Base-by-base conservation (phyloP, 1,284 basidiomycete genomes). In the Lentinula novae-zelandiae region DNA sequence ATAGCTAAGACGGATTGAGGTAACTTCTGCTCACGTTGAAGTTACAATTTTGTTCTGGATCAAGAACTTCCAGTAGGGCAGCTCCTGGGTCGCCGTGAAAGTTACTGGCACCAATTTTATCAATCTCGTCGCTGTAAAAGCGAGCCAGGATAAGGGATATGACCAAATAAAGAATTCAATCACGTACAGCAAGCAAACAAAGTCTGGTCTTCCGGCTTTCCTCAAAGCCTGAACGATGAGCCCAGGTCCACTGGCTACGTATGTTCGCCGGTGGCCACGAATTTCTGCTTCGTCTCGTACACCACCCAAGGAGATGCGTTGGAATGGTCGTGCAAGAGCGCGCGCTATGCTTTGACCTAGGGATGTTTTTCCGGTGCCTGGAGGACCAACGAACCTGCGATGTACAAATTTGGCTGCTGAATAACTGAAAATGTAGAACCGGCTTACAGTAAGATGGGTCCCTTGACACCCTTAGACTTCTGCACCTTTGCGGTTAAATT, bases 281-380 rank as follows among this genome's bases (percentile, higher is more conserved):
- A 96, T 95, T 74, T 96, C 94, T 4, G 92, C 93, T 65, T 96
- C 94, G 67, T 96, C 94, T 7, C 92, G 84, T 10, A 96, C 88
- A 58, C 94, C 94, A 44, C 95, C 94, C 1, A 96, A 83, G n/a
- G 92, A 92, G 69, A 96, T 94, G 40, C 95, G 85, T 73, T 95
- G 93, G 82, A 96, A 96, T 0, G 95, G 92, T 62, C 93, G 78
- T 60, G 83, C 80, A 15, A 96, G 80, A 0, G 93, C 90, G 51
- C 87, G 86, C 0, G 95, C 93, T 53, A 96, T 87, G 1, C 92
- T 94, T 70, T 93, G 91, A 8, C 93, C 91, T 0, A 94, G 82
- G 0, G 89, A 92, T 0, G 92, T 94, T 74, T 94, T 94, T 15
- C 92, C 92, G 0, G 87, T 89, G 7, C 92, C 92, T 0, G 92